phyloP scores from a whole-genome alignment of 495 filamentous ascomycete species.

The Choiromyces venosus region DNA sequence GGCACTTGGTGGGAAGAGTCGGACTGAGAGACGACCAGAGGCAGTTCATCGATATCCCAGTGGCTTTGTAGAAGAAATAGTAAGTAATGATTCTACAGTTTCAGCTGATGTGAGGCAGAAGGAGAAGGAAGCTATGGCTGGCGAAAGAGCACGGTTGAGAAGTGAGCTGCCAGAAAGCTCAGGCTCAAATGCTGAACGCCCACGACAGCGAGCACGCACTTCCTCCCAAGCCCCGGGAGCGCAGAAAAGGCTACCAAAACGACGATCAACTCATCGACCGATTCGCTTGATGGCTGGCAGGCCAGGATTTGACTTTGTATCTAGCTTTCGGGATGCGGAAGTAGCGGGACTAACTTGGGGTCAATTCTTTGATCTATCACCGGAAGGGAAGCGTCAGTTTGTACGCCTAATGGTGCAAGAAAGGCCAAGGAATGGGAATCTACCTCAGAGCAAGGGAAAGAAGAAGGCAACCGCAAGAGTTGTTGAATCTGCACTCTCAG shows the following conservation, averaged over 20 bases:
- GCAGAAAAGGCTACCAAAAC: too few species aligned
- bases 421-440: too few species aligned
- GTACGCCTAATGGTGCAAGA: background rate
- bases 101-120: too few species aligned
- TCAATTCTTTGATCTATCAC: background rate
- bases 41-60: too few species aligned
- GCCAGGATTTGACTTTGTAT: background rate
- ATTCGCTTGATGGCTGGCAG: background rate
- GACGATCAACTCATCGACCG: background rate
- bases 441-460: too few species aligned
- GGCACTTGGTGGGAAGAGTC: too few species aligned
- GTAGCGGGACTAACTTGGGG: background rate
- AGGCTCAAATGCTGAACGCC: too few species aligned
- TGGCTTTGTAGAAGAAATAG: too few species aligned
- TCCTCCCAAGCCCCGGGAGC: too few species aligned
- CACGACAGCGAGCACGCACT: too few species aligned
- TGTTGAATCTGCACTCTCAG: background rate
- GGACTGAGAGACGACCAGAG: too few species aligned
- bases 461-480: background rate
- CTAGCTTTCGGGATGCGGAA: background rate
- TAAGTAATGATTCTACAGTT: too few species aligned
- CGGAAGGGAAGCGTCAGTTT: background rate
- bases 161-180: background rate
- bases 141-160: background rate
- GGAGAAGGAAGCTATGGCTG: background rate